A percentile compares a stretch with the other conserved stretches of the same genome.
phyloP scores from a whole-genome alignment of 2,329 filamentous ascomycete species.

The Penicillium capsulatum region DNA sequence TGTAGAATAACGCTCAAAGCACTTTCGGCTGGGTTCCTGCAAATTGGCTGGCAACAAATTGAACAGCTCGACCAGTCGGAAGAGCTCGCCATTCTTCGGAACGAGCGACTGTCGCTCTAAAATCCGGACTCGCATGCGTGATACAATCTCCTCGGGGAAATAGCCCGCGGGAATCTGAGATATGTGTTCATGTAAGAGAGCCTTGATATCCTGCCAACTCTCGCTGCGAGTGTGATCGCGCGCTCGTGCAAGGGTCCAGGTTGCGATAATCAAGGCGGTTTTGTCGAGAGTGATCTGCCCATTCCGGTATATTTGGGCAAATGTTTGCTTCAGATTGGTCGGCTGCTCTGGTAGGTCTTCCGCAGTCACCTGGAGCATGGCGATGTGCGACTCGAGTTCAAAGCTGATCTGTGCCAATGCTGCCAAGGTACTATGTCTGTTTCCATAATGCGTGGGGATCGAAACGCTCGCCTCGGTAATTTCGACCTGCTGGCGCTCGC shows the following conservation, averaged over 20 bases:
- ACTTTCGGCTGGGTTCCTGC: constrained; percentile 22
- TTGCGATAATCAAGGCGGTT: constrained; percentile 38
- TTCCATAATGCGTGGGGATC: constrained; percentile 31
- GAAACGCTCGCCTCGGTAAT: constrained; percentile 31
- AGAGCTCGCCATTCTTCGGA: constrained; percentile 35
- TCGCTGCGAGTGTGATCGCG: constrained; percentile 24
- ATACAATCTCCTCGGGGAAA: constrained; percentile 27
- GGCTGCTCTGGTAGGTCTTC: constrained; percentile 27
- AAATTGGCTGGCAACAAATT: constrained; percentile 27
- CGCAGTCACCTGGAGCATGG: constrained; percentile 31
- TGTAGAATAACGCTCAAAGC: constrained; percentile 22
- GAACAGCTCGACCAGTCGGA: constrained; percentile 30
- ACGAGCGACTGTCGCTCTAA: constrained; percentile 33
- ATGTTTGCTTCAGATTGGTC: constrained; percentile 38
- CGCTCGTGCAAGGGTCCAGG: constrained; percentile 38
- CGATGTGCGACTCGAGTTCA: constrained; percentile 40
- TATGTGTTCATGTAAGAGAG: constrained; percentile 29
- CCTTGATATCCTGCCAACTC: constrained; percentile 27
- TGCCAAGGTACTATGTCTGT: constrained; percentile 37
- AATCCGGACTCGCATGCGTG: constrained; percentile 30
- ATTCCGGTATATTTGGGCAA: constrained; percentile 42
- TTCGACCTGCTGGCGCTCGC: constrained; percentile 36
- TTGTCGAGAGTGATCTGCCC: constrained; percentile 40
- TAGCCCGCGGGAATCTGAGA: constrained; percentile 27
- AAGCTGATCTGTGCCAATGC: constrained; percentile 41